Evolutionary conservation across 805 yeast species (phyloP), one percentile per base, ranked within the genome.

Genomic region (Saccharomycopsis babjevae): DNA sequence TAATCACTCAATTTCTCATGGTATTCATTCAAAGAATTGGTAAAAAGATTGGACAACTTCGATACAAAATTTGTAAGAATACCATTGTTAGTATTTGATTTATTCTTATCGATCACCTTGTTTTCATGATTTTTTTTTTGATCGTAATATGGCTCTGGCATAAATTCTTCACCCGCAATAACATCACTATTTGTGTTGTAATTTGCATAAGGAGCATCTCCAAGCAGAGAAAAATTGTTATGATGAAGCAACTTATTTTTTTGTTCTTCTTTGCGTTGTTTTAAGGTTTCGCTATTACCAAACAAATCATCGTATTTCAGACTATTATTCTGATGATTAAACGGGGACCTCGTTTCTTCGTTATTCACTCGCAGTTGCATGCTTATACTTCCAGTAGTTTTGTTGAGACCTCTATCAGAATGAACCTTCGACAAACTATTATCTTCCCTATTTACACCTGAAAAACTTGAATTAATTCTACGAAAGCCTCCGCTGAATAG

Each of bases 91-190:
- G 18, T 25, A 50, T 32, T n/a, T 7, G 32, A 22, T 13, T 28
- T 15, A 11, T 25, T 40, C 22, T 36, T 54, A 15, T 46, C 5
- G 30, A 15, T 46, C 25, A 38, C 32, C 36, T 52, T 57, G 28
- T 30, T 30, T 34, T 30, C 25, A 1, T 16, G 22, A 22, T 7
- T 2, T 13, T 34, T 34, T 34, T 34, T 34, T 8, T 52, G 39
- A 11, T 20, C 18, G 22, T 46, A 30, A 52, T 52, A 32, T 15
- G 56, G 57, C 5, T 42, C 54, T 25, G 61, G 61, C 61, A 59
- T 54, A 25, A 59, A 59, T 32, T 59, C 61, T 18, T 59, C 61
- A 3, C 61, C 61, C 10, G 58, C 57, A 22, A 18, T 58, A 2
- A 58, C 56, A 18, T 55, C 57, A 22, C 20, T 34, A 16, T 38